Percentiles rank a stretch among this genome's conserved stretches.
phyloP scores from a whole-genome alignment of 2,329 filamentous ascomycete species.

The Macrophomina phaseolina region DNA sequence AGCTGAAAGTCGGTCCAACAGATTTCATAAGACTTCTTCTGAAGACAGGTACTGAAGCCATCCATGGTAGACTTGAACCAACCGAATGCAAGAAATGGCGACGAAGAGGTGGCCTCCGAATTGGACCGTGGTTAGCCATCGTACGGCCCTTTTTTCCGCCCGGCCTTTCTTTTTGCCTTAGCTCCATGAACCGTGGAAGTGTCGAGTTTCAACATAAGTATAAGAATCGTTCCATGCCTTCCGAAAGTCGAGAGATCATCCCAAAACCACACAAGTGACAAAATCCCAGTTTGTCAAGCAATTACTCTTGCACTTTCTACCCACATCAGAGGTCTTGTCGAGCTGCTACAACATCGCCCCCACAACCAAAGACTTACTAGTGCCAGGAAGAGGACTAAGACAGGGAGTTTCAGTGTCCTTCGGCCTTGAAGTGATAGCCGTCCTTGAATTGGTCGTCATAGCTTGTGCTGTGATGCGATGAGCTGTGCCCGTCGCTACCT shows the following conservation, averaged over 20 bases:
- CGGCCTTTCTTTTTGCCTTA: conserved; percentile 7
- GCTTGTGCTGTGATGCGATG: background rate
- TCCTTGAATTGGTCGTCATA: conserved; percentile 16
- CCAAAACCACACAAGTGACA: too few species aligned
- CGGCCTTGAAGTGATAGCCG: conserved; percentile 9
- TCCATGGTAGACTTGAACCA: background rate
- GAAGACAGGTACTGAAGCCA: background rate
- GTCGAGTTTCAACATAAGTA: conserved; percentile 9
- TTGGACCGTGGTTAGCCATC: conserved; percentile 11
- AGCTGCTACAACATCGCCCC: background rate
- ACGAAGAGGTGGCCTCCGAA: conserved; percentile 1
- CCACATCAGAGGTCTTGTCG: background rate
- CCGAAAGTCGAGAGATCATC: background rate
- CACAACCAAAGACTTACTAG: background rate
- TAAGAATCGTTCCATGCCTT: background rate
- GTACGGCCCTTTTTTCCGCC: conserved; percentile 3
- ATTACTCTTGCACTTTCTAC: background rate
- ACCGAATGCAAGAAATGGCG: background rate
- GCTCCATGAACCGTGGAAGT: conserved; percentile 6
- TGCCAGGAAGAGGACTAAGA: background rate
- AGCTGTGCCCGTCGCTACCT: background rate
- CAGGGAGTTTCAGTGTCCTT: conserved; percentile 1
- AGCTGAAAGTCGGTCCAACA: background rate
- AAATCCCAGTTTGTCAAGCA: too few species aligned
- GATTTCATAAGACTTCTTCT: background rate